Evolutionary conservation across 345 rosid genomes (phyloP), one percentile per base, ranked within the genome.

Genomic region (Boechera divaricarpa): DNA sequence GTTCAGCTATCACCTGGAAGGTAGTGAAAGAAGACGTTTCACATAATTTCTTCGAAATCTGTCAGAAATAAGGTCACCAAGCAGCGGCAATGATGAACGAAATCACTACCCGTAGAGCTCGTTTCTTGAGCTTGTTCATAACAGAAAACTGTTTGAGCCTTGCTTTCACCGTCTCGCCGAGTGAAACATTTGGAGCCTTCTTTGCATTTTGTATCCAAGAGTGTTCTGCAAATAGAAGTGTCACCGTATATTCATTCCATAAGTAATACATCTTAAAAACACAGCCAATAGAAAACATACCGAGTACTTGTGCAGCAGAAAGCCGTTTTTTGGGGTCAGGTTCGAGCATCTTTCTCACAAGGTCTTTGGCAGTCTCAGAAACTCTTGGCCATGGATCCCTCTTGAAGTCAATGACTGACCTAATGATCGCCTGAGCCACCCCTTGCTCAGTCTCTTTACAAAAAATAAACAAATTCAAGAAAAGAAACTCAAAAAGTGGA

Each of bases 311-410:
- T 82, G 82, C 90, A 74, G 98, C 97, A 35, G 95, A 82, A 55
- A 91, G 94, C 62, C 98, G 85, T 71, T 81, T 81, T 74, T 77
- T 83, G 6, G 97, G 96, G 64, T 89, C 91, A 68, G 97, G 95
- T 82, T 89, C 83, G 56, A 94, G 94, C 97, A 94, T 94, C 76
- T 84, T 91, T 81, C 82, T 94, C 76, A 94, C 93, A 38, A 94
- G 94, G 82, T 91, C 98, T 85, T 94, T 94, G 4, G 97, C 98
- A 51, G 83, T 67, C 52, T 92, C 97, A 61, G 97, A 92, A 81
- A 94, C 98, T 84, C 85, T 94, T 54, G 97, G 97, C 98, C 98
- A 94, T 9, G 97, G 98, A 51, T 94, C 97, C 81, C 97, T 86
- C 83, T 85, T 87, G 82, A 94, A 94, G 70, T 91, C 97, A 0